These are phyloP conservation scores for Stylosanthes scabra DNA, from an alignment of 331 rosid species.

Conservation along the genomic window DNA sequence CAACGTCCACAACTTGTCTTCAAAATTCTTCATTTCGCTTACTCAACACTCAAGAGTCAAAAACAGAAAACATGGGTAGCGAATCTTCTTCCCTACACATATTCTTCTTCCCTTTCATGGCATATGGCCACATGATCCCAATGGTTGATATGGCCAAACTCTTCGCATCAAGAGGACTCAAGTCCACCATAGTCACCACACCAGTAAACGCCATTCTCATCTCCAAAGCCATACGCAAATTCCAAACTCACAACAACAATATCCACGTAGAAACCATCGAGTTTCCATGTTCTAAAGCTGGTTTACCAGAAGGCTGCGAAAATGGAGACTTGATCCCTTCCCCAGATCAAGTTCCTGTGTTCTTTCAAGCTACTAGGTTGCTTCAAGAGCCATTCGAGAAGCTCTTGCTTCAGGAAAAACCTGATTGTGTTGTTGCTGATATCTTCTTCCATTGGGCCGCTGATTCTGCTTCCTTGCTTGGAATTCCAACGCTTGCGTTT, in stretches of 20 bases:
- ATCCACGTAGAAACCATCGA: slow-evolving; percentile 31
- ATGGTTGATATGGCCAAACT: too few relatives aligned
- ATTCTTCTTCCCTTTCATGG: too few relatives aligned
- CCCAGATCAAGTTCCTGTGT: neutral
- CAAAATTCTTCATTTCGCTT: too few relatives aligned
- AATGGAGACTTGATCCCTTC: slow-evolving; percentile 17
- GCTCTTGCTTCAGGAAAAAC: slow-evolving; percentile 34
- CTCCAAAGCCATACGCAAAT: too few relatives aligned
- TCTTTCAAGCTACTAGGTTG: slow-evolving; percentile 15
- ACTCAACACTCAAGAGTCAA: too few relatives aligned
- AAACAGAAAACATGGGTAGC: slow-evolving; percentile 1
- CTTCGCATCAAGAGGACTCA: too few relatives aligned
- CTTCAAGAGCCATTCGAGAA: slow-evolving; percentile 38
- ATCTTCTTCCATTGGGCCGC: slow-evolving; percentile 48
- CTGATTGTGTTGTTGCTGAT: slow-evolving; percentile 24
- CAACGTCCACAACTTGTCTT: too few relatives aligned
- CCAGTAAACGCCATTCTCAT: too few relatives aligned
- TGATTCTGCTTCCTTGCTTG: slow-evolving; percentile 37
- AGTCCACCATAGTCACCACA: too few relatives aligned
- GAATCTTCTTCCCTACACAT: neutral
- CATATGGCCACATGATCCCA: too few relatives aligned
- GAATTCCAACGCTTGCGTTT: slow-evolving; percentile 41
- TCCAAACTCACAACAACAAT: too few relatives aligned
- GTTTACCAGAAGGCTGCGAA: slow-evolving; percentile 55
- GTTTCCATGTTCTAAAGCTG: slow-evolving; percentile 40